Evolutionary conservation across 2,329 filamentous ascomycete genomes (phyloP), one percentile per base, ranked within the genome.

Genomic region (Westerdykella ornata): DNA sequence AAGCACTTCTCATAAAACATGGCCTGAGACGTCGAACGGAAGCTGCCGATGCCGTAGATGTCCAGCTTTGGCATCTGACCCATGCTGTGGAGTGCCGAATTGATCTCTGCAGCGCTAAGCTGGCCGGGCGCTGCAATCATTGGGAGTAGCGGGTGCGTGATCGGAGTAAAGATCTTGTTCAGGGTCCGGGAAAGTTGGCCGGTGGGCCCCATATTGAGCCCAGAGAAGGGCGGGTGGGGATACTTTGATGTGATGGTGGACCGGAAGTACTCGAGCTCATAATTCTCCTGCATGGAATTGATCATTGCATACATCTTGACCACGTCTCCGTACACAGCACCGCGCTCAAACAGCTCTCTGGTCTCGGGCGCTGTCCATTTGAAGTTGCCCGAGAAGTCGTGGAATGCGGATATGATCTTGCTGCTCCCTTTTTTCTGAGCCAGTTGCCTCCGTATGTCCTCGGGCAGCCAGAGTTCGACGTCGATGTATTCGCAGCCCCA

Each of bases 401-500:
- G 88, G 57, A 90, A 92, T 11, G 88, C 87, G n/a, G 86, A 90
- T 71, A 94, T 88, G 65, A 94, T 88, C 50, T 82, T 84, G 56
- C 84, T 90, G 65, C 81, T 85, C 2, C 86, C 86, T 51, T 83
- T 82, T 40, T 78, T 74, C 51, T 84, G 77, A 39, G 80, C 83
- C 8, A 94, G 67, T 45, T 72, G 75, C 47, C 73, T 73, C 47
- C 87, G 75, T 42, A 94, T 85, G 5, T 78, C 71, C 60, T 89
- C 85, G 1, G 87, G 87, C 29, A 94, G 74, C 85, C 87, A 92
- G 30, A 94, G 69, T 68, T 94, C 87, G 39, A 94, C 86, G 56
- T 94, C 87, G 47, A 94, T 83, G 60, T 94, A 94, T 63, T 94
- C 87, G 44, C 88, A 84, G 1, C 88, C 87, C 85, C 86, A 94